phyloP scores from a whole-genome alignment of 768 basidiomycete species.

The Phylloporus arenicola region DNA sequence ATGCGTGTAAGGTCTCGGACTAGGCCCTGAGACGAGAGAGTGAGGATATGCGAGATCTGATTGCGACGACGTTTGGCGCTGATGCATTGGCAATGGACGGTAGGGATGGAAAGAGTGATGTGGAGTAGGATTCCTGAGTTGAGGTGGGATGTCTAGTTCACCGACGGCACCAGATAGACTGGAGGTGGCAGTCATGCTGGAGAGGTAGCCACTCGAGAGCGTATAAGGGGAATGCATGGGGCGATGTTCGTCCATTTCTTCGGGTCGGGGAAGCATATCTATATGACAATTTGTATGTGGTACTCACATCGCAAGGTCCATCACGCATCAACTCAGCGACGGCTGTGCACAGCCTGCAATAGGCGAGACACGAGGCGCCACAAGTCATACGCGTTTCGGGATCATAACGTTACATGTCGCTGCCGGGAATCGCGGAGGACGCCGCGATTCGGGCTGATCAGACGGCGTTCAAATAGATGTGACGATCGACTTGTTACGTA shows the following conservation, averaged over 20 bases:
- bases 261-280: conserved; percentile 33
- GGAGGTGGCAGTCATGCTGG: conserved; percentile 41
- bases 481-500: conserved; percentile 23
- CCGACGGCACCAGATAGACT: conserved; percentile 62
- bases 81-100: conserved; percentile 19
- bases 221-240: conserved; percentile 28
- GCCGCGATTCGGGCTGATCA: conserved; percentile 24
- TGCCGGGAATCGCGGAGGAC: conserved; percentile 23
- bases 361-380: conserved; percentile 28
- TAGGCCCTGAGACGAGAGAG: conserved; percentile 11
- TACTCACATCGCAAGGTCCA: conserved; percentile 20
- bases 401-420: conserved; percentile 23
- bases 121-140: conserved; percentile 26
- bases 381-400: conserved; percentile 26
- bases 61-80: conserved; percentile 19
- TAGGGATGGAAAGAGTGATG: conserved; percentile 26
- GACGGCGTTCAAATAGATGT: conserved; percentile 19
- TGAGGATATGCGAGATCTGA: conserved; percentile 19
- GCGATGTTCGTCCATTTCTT: conserved; percentile 37
- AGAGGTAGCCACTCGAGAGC: conserved; percentile 34
- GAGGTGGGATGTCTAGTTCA: conserved; percentile 40
- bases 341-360: conserved; percentile 23
- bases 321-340: conserved; percentile 25
- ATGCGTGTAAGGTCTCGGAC: conserved; percentile 15
- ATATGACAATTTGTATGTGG: conserved; percentile 26